Base-by-base conservation (phyloP, 768 basidiomycete species). In the Infundibulicybe gibba region DNA sequence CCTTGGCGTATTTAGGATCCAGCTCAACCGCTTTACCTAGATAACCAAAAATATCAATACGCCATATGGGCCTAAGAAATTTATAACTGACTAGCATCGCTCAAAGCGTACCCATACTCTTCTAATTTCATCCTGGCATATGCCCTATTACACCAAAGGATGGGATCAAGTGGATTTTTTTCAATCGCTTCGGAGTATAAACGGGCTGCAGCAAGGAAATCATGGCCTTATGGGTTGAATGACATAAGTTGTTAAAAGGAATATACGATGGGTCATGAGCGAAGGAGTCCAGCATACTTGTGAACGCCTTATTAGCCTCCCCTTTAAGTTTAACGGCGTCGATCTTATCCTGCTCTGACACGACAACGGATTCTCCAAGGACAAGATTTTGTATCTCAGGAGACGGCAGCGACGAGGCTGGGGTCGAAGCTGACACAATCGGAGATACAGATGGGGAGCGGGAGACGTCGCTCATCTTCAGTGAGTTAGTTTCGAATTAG, bases 121-220 rank as follows among this genome's bases (percentile, higher is more conserved):
- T 99, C 89, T 46, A 98, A 67, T 69, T 90, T 97, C 66, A 94
- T 91, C 43, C 95, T 80, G 12, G 90, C 79, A 66, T 92, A 90
- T 2, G 97, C 93, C 32, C 95, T 80, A 67, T 98, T 98, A 61
- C 88, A 94, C 88, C 90, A 98, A 44, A 95, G 65, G 12, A 92
- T 94, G 44, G 93, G 70, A 57, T 97, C 95, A 46, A 74, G 71
- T 0, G 93, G 94, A 61, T 99, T 94, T 60, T 85, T 78, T 53
- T 87, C 83, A 54, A 98, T 88, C 2, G 95, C 91, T 32, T 83
- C 68, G 2, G 86, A 78, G 64, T 98, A 99, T 32, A 97, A 66
- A 34, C 77, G 74, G 9, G 87, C 84, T 10, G 94, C 92, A 13
- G 67, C 63, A 16, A 76, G 73, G 62, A 94, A 98, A 55, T 89